These are phyloP conservation scores for Microcyclospora tardicrescens DNA, from an alignment of 2,329 filamentous ascomycete genomes.

Conservation along the genomic window DNA sequence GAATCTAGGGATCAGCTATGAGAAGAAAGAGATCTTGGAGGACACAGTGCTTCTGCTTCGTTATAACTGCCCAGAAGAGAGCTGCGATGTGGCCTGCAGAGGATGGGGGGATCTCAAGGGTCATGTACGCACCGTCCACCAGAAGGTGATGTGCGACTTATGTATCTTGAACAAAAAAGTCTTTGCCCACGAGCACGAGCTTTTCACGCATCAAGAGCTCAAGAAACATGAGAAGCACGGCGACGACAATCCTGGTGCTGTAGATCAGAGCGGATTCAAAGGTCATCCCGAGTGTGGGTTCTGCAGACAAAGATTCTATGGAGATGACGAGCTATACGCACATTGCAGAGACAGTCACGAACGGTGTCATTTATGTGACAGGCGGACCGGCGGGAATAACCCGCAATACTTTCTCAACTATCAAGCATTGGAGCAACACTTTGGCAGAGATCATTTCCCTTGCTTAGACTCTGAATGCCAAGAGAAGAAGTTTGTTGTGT, in stretches of 20 bases:
- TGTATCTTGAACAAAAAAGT: constrained; percentile 94
- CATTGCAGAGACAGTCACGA: constrained; percentile 94
- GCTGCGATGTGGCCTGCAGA: constrained; percentile 74
- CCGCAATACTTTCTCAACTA: constrained; percentile 92
- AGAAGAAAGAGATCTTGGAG: constrained; percentile 76
- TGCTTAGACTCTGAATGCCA: constrained; percentile 77
- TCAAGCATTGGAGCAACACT: constrained; percentile 72
- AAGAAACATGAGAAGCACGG: constrained; percentile 80
- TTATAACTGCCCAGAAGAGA: constrained; percentile 84
- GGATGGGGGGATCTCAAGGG: constrained; percentile 67
- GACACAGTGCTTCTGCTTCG: constrained; percentile 78
- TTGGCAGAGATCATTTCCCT: constrained; percentile 72
- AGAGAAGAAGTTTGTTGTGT: constrained; percentile 97
- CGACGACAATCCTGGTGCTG: constrained; percentile 77
- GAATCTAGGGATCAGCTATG: constrained; percentile 83
- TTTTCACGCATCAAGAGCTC: constrained; percentile 71
- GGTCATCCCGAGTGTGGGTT: constrained; percentile 92
- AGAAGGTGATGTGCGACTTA: constrained; percentile 80
- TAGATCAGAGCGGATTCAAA: constrained; percentile 90
- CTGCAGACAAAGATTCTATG: constrained; percentile 84
- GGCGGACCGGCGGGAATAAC: constrained; percentile 46
- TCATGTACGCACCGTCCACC: constrained; percentile 70
- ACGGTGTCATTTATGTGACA: constrained; percentile 86
- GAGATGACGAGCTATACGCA: constrained; percentile 84
- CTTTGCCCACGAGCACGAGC: constrained; percentile 92